A percentile compares a stretch with the other conserved stretches of the same genome.
phyloP scores from a whole-genome alignment of 208 protist species.

The Trypanosomatidae sp. region DNA sequence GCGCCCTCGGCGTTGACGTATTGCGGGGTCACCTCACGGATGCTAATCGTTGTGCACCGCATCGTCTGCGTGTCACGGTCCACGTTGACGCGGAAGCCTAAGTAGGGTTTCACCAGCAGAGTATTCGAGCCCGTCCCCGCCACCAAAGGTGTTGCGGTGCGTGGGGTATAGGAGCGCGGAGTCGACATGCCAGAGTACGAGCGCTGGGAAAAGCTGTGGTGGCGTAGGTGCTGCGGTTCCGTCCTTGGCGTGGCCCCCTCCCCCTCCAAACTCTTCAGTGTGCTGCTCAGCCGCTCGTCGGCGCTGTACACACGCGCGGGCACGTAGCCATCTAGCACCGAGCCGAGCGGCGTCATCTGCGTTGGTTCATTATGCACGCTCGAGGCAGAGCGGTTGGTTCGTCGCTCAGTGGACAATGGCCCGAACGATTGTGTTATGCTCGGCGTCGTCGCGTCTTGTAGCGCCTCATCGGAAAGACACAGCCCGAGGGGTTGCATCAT shows the following conservation, averaged over 20 bases:
- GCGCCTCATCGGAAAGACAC: conserved; percentile 14
- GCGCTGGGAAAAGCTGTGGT: conserved; percentile 20
- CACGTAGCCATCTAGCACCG: neutral
- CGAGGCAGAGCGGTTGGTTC: conserved; percentile 1
- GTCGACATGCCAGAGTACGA: conserved; percentile 27
- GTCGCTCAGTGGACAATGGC: neutral
- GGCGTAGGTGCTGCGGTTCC: conserved; percentile 5
- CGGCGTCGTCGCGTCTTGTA: neutral
- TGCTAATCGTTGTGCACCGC: conserved; percentile 30
- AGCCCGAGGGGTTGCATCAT: conserved; percentile 7
- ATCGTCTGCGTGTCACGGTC: conserved; percentile 15
- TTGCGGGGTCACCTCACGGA: conserved; percentile 52
- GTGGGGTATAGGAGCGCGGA: conserved; percentile 39
- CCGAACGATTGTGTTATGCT: neutral
- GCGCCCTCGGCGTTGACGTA: conserved; percentile 45
- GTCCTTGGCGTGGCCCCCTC: conserved; percentile 1
- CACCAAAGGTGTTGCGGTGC: conserved; percentile 9
- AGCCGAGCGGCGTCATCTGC: neutral
- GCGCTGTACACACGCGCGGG: conserved; percentile 1
- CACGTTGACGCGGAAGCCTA: conserved; percentile 75
- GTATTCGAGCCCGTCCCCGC: neutral
- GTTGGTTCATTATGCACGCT: neutral
- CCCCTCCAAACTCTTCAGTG: conserved; percentile 9
- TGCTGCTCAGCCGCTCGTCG: conserved; percentile 10
- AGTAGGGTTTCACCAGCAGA: conserved; percentile 44